Evolutionary conservation across 1,139 yeast genomes (phyloP).

Genomic region (Barnettozyma hawaiiensis): DNA sequence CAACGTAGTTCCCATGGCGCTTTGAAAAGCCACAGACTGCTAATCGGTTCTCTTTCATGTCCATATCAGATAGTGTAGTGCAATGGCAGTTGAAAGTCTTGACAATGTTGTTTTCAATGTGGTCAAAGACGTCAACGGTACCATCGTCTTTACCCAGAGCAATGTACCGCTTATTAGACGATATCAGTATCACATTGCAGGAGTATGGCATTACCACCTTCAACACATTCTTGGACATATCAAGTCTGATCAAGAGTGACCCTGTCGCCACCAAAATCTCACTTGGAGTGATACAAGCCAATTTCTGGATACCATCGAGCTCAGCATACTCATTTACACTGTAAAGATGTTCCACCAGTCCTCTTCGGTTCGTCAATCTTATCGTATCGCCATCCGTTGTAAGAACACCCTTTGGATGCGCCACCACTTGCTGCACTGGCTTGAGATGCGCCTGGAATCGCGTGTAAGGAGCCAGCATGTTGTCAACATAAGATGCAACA

Average conservation of each 20-base stretch:
- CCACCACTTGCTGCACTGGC: constrained; percentile 45
- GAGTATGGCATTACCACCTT: constrained; percentile 34
- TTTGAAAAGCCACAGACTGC: constrained; percentile 80
- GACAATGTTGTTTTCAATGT: constrained; percentile 48
- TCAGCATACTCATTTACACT: constrained; percentile 32
- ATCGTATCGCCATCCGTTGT: constrained; percentile 50
- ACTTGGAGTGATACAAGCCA: constrained; percentile 33
- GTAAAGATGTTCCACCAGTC: constrained; percentile 41
- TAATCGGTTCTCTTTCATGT: constrained; percentile 67
- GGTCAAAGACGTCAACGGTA: constrained; percentile 71
- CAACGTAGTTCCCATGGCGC: constrained; percentile 45
- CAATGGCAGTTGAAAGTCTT: constrained; percentile 68
- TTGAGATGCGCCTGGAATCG: constrained; percentile 43
- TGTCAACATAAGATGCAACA: constrained; percentile 41
- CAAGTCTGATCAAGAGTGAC: constrained; percentile 48
- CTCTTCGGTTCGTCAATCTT: constrained; percentile 53
- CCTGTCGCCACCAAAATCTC: constrained; percentile 31
- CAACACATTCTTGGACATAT: constrained; percentile 43
- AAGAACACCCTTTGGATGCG: constrained; percentile 53
- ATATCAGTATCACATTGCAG: constrained; percentile 36
- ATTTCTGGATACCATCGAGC: constrained; percentile 29
- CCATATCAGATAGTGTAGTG: constrained; percentile 72
- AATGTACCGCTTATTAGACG: constrained; percentile 40
- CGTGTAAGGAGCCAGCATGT: constrained; percentile 39
- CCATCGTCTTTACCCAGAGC: constrained; percentile 69